Percentiles rank a stretch among this genome's conserved stretches.
Evolutionary conservation across 2,329 filamentous ascomycete genomes (phyloP).

Genomic region (Trichoderma atroviride): DNA sequence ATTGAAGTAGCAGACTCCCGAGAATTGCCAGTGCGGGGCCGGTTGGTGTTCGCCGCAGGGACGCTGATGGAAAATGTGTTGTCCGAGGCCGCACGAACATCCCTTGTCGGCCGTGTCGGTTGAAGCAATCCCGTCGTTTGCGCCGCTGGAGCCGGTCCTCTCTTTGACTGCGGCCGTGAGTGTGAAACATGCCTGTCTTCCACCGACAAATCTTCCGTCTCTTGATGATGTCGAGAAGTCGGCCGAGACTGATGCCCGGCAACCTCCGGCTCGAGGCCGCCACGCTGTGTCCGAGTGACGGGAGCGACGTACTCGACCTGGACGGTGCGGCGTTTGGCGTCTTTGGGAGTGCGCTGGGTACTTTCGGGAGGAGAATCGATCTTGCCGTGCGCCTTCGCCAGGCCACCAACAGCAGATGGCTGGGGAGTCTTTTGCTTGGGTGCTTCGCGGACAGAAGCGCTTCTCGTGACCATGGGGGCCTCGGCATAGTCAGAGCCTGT

Average conservation of each 20-base stretch:
- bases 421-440: conserved; percentile 65
- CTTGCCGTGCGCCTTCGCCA: conserved; percentile 73
- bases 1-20: conserved; percentile 71
- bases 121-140: conserved; percentile 39
- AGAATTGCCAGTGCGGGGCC: conserved; percentile 82
- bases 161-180: conserved; percentile 43
- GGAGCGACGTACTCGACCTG: conserved; percentile 98
- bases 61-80: conserved; percentile 47
- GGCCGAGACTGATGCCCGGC: conserved; percentile 35
- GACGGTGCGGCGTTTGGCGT: conserved; percentile 90
- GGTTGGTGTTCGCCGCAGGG: conserved; percentile 48
- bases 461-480: conserved; percentile 70
- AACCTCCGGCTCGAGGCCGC: conserved; percentile 42
- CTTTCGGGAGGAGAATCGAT: conserved; percentile 67
- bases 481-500: conserved; percentile 59
- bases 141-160: conserved; percentile 50
- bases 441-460: conserved; percentile 88
- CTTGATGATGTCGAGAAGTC: conserved; percentile 49
- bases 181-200: conserved; percentile 59
- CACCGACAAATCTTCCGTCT: conserved; percentile 38
- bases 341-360: conserved; percentile 66
- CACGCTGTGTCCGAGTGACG: conserved; percentile 79
- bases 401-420: conserved; percentile 59
- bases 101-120: conserved; percentile 35
- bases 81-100: conserved; percentile 45